These are phyloP conservation scores for Euphorbia celastroides DNA, from an alignment of 441 rosid genomes.

Conservation along the genomic window DNA sequence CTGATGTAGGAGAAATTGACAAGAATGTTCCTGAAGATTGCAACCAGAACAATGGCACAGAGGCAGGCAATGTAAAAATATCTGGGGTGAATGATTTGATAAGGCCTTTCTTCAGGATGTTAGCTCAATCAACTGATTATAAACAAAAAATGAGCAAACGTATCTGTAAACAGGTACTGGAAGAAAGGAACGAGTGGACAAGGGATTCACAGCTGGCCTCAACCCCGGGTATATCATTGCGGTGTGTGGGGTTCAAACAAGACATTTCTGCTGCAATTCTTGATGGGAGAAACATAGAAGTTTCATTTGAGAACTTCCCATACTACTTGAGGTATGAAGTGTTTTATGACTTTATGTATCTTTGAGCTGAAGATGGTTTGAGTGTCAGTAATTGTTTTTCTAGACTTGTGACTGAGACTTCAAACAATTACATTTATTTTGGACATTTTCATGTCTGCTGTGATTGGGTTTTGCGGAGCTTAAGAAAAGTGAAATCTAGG, in stretches of 20 bases:
- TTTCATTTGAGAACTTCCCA: constrained; percentile 84
- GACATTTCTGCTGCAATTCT: constrained; percentile 59
- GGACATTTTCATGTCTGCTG: neutral
- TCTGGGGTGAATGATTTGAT: constrained; percentile 63
- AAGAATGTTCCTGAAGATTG: constrained; percentile 45
- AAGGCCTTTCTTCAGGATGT: constrained; percentile 59
- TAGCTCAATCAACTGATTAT: constrained; percentile 47
- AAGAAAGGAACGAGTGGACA: constrained; percentile 53
- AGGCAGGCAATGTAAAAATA: constrained; percentile 68
- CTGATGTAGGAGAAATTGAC: constrained; percentile 42
- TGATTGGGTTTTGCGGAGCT: neutral
- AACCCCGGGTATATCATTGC: constrained; percentile 49
- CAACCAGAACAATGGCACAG: constrained; percentile 50
- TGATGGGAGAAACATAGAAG: constrained; percentile 58
- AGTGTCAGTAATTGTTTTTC: neutral
- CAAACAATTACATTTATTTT: neutral
- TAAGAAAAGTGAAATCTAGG: neutral
- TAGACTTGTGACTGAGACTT: neutral
- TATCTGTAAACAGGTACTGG: constrained; percentile 65
- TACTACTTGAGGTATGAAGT: constrained; percentile 69
- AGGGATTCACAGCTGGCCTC: constrained; percentile 57
- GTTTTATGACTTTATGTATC: constrained; percentile 5
- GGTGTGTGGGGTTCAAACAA: constrained; percentile 50
- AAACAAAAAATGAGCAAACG: constrained; percentile 55
- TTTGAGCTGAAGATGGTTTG: neutral